Conservation (phyloP, 306 rosid genomes). For the Prunus padus region DNA sequence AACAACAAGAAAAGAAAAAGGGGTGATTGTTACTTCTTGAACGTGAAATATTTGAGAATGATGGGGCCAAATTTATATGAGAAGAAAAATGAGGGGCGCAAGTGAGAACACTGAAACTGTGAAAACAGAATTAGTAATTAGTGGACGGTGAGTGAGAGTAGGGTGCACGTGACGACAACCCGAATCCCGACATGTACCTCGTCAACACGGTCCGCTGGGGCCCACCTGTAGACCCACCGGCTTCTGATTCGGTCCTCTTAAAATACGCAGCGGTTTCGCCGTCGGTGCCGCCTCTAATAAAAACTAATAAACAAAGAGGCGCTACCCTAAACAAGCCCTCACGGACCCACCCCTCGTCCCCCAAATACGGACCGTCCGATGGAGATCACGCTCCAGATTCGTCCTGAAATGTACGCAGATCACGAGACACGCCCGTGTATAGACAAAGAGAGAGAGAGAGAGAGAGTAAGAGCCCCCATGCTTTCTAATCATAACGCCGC, state of each 20-base stretch:
- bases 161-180: constrained; percentile 67
- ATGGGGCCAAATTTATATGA: neutral
- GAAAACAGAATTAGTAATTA: constrained; percentile 20
- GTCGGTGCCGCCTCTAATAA: constrained; percentile 58
- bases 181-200: constrained; percentile 56
- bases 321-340: constrained; percentile 1
- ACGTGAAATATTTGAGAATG: no score
- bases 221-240: constrained; percentile 33
- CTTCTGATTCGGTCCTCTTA: constrained; percentile 44
- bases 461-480: constrained; percentile 9
- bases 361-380: neutral
- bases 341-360: neutral
- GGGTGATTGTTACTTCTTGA: no score
- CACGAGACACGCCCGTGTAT: constrained; percentile 19
- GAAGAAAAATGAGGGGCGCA: neutral
- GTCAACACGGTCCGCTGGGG: constrained; percentile 51
- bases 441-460: neutral
- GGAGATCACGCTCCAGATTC: constrained; percentile 12
- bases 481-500: constrained; percentile 37
- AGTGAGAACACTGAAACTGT: neutral
- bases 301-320: neutral
- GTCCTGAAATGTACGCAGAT: constrained; percentile 20
- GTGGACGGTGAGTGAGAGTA: constrained; percentile 52
- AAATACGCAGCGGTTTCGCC: constrained; percentile 43
- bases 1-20: no score